Base-by-base conservation (phyloP, 2,329 filamentous ascomycete genomes). In the Paracorniculantispora psalliotae region DNA sequence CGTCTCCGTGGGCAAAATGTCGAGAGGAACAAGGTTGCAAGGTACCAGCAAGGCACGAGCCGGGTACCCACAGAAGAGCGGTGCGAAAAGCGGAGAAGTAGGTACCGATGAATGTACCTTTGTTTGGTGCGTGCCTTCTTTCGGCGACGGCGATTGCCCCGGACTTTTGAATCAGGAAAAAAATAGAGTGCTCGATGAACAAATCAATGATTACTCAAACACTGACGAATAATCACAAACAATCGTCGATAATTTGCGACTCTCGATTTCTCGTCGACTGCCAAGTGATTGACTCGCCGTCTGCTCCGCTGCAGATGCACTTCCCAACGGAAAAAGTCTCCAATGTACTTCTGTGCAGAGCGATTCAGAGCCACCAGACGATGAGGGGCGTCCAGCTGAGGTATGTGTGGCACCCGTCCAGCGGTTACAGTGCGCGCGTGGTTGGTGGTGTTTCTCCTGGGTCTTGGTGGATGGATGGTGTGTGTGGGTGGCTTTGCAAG, bases 241-340 rank as follows among this genome's bases (percentile, higher is more conserved):
- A 50, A 19, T 50, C 48, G 33, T 30, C 48, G 48, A n/a, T n/a
- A n/a, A n/a, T n/a, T n/a, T n/a, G n/a, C n/a, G n/a, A n/a, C n/a
- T n/a, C 48, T 13, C n/a, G 47, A 28, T 21, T n/a, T 33, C 48
- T 46, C 19, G 37, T 19, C 13, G 15, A 15, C 21, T 46, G 52
- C 52, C 52, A 55, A 55, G 23, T 33, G 52, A 55, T 55, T 55
- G 52, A 55, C 52, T 55, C 52, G 52, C 41, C 46, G 39, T 19
- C 39, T 46, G 52, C 52, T 55, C 52, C 52, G 52, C 41, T 35
- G 4, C 19, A 46, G 21, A 46, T 35, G 52, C 52, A 46, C 39
- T 46, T 19, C 19, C 26, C 28, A 46, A 25, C 8, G 12, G 6
- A 19, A 21, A 55, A 37, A n/a, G n/a, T n/a, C n/a, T 37, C 43